These are phyloP conservation scores for Pseudopyrenochaeta lycopersici DNA, from an alignment of 2,329 filamentous ascomycete genomes.

Conservation along the genomic window DNA sequence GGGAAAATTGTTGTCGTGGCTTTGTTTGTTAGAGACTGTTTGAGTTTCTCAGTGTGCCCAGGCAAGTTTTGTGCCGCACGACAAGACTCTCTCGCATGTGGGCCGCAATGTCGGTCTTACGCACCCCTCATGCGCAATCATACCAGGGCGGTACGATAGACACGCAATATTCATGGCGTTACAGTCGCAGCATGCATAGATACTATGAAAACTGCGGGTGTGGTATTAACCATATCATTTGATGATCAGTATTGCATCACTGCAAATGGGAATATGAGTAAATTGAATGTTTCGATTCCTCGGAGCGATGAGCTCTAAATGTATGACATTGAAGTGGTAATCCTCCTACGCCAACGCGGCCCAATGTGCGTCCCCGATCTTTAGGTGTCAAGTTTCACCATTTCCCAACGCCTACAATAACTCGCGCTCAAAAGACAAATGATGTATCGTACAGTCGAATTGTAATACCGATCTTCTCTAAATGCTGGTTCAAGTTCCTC, in stretches of 20 bases:
- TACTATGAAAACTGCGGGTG: too few species aligned
- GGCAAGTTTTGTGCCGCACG: background rate
- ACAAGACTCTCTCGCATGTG: background rate
- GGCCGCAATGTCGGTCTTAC: slow-evolving; percentile 3
- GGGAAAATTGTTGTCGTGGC: too few species aligned
- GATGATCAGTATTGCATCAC: too few species aligned
- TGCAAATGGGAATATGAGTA: too few species aligned
- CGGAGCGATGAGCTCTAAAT: background rate
- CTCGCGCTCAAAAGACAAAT: slow-evolving; percentile 1
- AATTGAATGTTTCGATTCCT: background rate
- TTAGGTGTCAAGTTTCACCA: background rate
- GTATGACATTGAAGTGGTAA: background rate
- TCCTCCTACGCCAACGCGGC: background rate
- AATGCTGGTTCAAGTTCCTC: slow-evolving; percentile 12
- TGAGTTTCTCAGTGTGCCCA: background rate
- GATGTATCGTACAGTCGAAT: slow-evolving; percentile 13
- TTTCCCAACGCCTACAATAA: background rate
- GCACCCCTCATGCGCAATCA: slow-evolving; percentile 3
- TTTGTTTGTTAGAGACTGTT: too few species aligned
- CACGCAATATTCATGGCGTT: too few species aligned
- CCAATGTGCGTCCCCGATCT: background rate
- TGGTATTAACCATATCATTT: too few species aligned
- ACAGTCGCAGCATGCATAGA: too few species aligned
- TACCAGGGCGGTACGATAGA: too few species aligned
- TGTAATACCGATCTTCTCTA: slow-evolving; percentile 6